These are phyloP conservation scores for Suillus plorans DNA, from an alignment of 768 basidiomycete species.

Conservation along the genomic window DNA sequence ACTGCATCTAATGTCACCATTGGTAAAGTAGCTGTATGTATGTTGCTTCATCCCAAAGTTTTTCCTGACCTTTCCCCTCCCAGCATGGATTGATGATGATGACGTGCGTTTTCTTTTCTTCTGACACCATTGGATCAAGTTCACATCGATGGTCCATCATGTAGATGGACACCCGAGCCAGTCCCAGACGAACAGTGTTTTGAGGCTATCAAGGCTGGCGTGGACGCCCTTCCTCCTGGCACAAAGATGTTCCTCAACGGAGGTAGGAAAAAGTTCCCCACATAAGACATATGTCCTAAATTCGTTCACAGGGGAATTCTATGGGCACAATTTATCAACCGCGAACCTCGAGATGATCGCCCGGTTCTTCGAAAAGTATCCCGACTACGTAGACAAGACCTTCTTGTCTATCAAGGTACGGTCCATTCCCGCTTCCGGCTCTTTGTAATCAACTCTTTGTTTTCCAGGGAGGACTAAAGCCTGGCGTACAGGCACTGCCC, in stretches of 20 bases:
- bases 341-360: slow-evolving; percentile 51
- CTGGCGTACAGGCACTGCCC: neutral
- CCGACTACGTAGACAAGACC: slow-evolving; percentile 33
- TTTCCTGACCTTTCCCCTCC: neutral
- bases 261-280: slow-evolving; percentile 27
- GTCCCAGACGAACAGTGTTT: slow-evolving; percentile 61
- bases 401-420: slow-evolving; percentile 37
- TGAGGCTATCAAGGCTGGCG: slow-evolving; percentile 54
- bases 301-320: slow-evolving; percentile 49
- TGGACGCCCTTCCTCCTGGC: slow-evolving; percentile 42
- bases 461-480: slow-evolving; percentile 21
- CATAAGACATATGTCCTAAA: neutral
- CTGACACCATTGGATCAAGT: neutral
- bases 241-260: slow-evolving; percentile 52
- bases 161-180: slow-evolving; percentile 43
- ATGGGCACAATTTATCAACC: slow-evolving; percentile 40
- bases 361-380: slow-evolving; percentile 47
- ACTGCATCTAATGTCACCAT: neutral
- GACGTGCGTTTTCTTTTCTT: slow-evolving; percentile 35
- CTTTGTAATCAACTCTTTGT: neutral
- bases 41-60: neutral
- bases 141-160: neutral
- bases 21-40: slow-evolving; percentile 4
- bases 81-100: slow-evolving; percentile 54
- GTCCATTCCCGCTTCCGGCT: neutral